These are phyloP conservation scores for Globisporangium solare DNA, from an alignment of 352 stramenopile genomes.

Conservation along the genomic window DNA sequence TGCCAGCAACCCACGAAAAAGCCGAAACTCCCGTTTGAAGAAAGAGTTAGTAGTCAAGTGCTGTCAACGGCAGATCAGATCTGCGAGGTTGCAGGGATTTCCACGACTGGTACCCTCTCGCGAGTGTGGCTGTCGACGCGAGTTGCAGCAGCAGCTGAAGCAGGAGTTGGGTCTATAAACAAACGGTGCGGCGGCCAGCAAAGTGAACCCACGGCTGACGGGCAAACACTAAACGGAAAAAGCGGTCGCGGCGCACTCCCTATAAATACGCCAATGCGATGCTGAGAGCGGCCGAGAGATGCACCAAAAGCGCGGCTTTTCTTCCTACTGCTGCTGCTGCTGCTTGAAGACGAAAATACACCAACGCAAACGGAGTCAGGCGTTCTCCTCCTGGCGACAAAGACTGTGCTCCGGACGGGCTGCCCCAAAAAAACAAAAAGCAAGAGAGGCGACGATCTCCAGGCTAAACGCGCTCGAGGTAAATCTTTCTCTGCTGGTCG, in stretches of 20 bases:
- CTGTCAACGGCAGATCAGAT: not conserved
- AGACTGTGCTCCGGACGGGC: too few relatives aligned
- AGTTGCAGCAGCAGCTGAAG: too few relatives aligned
- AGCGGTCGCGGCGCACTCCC: not conserved
- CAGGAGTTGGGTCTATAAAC: too few relatives aligned
- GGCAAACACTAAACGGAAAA: not conserved
- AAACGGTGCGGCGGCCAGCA: too few relatives aligned
- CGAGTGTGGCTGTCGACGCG: too few relatives aligned
- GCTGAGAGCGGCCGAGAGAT: not conserved
- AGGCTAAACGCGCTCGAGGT: not conserved
- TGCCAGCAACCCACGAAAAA: not conserved
- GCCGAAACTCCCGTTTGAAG: not conserved
- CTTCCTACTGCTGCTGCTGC: too few relatives aligned
- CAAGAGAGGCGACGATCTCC: too few relatives aligned
- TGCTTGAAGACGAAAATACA: not conserved
- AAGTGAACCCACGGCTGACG: not conserved
- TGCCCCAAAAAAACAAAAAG: too few relatives aligned
- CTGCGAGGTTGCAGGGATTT: too few relatives aligned
- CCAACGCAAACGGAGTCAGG: too few relatives aligned
- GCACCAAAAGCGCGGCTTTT: not conserved
- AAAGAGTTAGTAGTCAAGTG: not conserved
- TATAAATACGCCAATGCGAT: conserved; percentile 2
- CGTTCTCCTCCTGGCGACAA: too few relatives aligned
- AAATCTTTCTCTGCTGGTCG: not conserved
- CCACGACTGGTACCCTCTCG: too few relatives aligned